Conservation (phyloP, 805 yeast species). For the Torulaspora quercuum region DNA sequence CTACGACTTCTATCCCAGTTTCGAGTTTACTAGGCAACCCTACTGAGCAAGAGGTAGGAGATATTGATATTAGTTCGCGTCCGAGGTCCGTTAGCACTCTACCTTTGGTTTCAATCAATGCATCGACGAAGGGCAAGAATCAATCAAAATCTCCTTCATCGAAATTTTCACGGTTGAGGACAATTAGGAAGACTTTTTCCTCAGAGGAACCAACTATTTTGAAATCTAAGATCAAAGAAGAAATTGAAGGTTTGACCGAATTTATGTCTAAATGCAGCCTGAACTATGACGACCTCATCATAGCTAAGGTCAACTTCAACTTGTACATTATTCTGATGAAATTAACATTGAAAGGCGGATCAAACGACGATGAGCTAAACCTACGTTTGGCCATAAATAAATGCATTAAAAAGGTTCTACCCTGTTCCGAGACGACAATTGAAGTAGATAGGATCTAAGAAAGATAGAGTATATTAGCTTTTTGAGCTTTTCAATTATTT, state of each 20-base stretch:
- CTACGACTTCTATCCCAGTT: conserved; percentile 29
- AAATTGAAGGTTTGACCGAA: conserved; percentile 46
- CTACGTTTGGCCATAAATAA: conserved; percentile 40
- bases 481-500: too few species aligned
- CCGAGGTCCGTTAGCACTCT: conserved; percentile 18
- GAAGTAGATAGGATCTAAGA: conserved; percentile 32
- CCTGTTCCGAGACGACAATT: conserved; percentile 32
- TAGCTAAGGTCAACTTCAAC: conserved; percentile 62
- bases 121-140: not conserved
- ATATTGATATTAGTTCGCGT: conserved; percentile 4
- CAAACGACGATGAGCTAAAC: conserved; percentile 63
- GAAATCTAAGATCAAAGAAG: conserved; percentile 42
- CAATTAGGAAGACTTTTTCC: conserved; percentile 1
- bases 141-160: not conserved
- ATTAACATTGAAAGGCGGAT: conserved; percentile 62
- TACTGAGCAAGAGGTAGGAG: conserved; percentile 3
- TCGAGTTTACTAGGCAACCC: conserved; percentile 21
- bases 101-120: conserved; percentile 20
- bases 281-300: conserved; percentile 41
- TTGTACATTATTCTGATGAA: conserved; percentile 55
- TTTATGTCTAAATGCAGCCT: conserved; percentile 51
- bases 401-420: conserved; percentile 25
- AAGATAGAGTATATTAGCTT: too few species aligned
- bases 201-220: conserved; percentile 25
- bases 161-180: not conserved